phyloP scores from a whole-genome alignment of 345 rosid species.

The Arabidopsis thaliana region DNA sequence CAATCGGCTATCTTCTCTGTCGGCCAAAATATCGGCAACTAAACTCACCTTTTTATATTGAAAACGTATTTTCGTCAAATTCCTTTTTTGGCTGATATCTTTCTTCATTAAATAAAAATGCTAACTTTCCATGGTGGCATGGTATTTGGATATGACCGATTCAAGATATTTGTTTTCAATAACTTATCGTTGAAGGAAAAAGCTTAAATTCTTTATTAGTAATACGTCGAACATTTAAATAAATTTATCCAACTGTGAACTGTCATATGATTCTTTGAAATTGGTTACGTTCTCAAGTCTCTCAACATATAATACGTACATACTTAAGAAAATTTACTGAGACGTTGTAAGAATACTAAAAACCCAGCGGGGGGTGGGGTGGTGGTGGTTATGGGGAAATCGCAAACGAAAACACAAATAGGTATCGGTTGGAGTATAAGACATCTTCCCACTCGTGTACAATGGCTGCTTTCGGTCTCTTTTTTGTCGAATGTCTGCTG shows the following conservation, averaged over 20 bases:
- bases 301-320: too few relatives aligned
- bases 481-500: constrained; percentile 89
- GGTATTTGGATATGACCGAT: not conserved
- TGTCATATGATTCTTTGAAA: too few relatives aligned
- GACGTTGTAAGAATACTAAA: not conserved
- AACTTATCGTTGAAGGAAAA: not conserved
- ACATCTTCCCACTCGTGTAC: constrained; percentile 93
- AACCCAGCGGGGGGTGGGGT: too few relatives aligned
- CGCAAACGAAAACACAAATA: not conserved
- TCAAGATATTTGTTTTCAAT: not conserved
- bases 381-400: not conserved
- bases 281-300: too few relatives aligned
- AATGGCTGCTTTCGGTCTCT: constrained; percentile 91
- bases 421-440: constrained; percentile 67
- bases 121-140: not conserved
- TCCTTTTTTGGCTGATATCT: not conserved
- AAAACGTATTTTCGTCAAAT: not conserved
- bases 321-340: not conserved
- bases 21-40: constrained; percentile 32
- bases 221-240: too few relatives aligned
- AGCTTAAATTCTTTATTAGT: not conserved
- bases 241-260: too few relatives aligned
- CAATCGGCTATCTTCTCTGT: constrained; percentile 2
- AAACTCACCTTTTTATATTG: constrained; percentile 13
- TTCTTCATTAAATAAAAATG: constrained; percentile 1